A percentile compares a stretch with the other conserved stretches of the same genome.
Evolutionary conservation across 805 yeast species (phyloP).

Genomic region (Pichia cephalocereana): DNA sequence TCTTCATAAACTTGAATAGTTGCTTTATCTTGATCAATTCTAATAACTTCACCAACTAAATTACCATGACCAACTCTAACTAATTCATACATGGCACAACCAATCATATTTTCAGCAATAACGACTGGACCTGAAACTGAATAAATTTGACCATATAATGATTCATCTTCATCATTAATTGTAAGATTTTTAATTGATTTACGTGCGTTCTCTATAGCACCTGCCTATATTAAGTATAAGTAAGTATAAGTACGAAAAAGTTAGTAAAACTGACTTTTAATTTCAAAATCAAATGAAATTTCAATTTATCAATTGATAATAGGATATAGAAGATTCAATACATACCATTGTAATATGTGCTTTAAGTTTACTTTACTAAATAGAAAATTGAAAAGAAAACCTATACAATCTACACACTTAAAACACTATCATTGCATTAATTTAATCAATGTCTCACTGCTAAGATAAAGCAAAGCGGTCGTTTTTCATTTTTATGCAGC

Average conservation of each 20-base stretch:
- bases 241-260: too few species aligned
- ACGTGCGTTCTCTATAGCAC: constrained; percentile 95
- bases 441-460: not conserved
- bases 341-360: too few species aligned
- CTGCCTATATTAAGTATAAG: constrained; percentile 46
- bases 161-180: constrained; percentile 67
- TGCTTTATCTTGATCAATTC: constrained; percentile 94
- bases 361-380: too few species aligned
- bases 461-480: not conserved
- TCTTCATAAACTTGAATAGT: constrained; percentile 99
- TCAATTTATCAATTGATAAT: too few species aligned
- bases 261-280: too few species aligned
- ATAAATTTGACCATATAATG: constrained; percentile 79
- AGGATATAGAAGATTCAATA: too few species aligned
- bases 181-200: constrained; percentile 83
- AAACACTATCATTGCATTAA: too few species aligned
- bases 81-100: constrained; percentile 99
- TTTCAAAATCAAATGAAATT: too few species aligned
- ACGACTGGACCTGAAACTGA: constrained; percentile 98
- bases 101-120: constrained; percentile 97
- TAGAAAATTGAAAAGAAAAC: too few species aligned
- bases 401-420: too few species aligned
- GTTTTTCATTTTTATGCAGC: not conserved
- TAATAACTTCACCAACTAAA: constrained; percentile 96
- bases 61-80: constrained; percentile 96